These are phyloP conservation scores for Capniomyces stellatus DNA, from an alignment of 371 early-diverging fungal species.

Conservation along the genomic window DNA sequence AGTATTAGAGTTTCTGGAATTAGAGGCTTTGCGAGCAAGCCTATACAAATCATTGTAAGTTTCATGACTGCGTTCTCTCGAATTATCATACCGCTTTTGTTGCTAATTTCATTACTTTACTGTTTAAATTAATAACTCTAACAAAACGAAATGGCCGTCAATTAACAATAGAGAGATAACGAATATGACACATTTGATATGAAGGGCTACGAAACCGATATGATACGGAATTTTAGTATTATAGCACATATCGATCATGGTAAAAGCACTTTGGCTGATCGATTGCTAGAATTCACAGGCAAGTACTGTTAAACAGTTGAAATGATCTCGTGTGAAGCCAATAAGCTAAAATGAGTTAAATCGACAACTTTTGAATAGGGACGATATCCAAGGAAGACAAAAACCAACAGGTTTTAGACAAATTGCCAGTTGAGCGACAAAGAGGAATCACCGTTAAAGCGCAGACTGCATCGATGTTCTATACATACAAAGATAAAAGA, in stretches of 20 bases:
- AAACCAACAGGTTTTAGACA: slow-evolving; percentile 87
- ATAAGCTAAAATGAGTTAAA: no score
- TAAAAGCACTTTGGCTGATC: slow-evolving; percentile 84
- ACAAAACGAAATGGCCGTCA: no score
- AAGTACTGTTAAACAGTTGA: neutral
- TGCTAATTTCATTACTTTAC: no score
- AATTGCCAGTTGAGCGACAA: slow-evolving; percentile 84
- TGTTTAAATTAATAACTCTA: no score
- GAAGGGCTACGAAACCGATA: slow-evolving; percentile 27
- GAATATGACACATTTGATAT: no score
- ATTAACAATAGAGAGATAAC: no score
- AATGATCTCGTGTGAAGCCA: no score
- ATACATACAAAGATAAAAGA: slow-evolving; percentile 14
- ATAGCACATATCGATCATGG: slow-evolving; percentile 86
- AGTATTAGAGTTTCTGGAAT: no score
- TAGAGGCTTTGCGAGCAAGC: no score
- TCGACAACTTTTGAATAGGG: slow-evolving; percentile 9
- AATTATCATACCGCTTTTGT: no score
- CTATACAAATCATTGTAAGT: no score
- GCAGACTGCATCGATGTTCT: slow-evolving; percentile 36
- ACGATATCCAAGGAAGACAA: slow-evolving; percentile 44
- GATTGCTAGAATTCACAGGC: slow-evolving; percentile 57
- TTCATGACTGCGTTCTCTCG: no score
- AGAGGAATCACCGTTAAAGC: slow-evolving; percentile 96
- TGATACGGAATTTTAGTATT: slow-evolving; percentile 88